Base-by-base conservation (phyloP, 345 rosid genomes). In the Populus deltoides region DNA sequence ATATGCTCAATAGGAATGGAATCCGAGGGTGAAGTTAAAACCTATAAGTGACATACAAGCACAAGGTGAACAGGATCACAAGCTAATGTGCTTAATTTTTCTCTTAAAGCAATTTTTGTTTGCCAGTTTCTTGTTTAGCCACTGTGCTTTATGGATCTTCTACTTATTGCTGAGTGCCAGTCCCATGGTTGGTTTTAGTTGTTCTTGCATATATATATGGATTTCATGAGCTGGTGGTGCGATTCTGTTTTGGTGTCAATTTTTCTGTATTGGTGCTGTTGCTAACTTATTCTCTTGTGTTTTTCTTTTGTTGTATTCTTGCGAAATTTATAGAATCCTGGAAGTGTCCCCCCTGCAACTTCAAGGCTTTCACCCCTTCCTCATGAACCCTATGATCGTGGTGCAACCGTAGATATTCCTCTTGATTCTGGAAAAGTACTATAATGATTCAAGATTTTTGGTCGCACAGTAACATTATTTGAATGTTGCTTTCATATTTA, bases 361-460 rank as follows among this genome's bases (percentile, higher is more conserved):
- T 87, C 94, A 68, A 88, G 83, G 87, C 96, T 90, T 80, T 86
- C 97, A 41, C 96, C 99, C 29, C 97, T 97, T 86, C 97, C 98
- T 81, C 96, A 90, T 25, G 99, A 97, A 80, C 97, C 92, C 24
- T 89, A 92, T 83, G 99, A 92, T 49, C 91, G 94, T 17, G 97
- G 92, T 82, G 92, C 95, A 83, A 88, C 97, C 38, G 68, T 88
- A 80, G 95, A 94, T 72, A 91, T 96, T 82, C 92, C 98, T 79
- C 98, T 96, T 72, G 90, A 91, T 81, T 77, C 86, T 80, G 90
- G 83, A 72, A 92, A 90, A 91, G 99, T 91, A 87, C 69, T 62
- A 22, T 22, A 66, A 63, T 81, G 27, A 24, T 75, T 75, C 17
- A 70, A 51, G 39, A 72, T 61, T 35, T 70, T 75, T 59, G 62